These are phyloP conservation scores for Chaetomium fimeti DNA, from an alignment of 495 filamentous ascomycete species.

Conservation along the genomic window DNA sequence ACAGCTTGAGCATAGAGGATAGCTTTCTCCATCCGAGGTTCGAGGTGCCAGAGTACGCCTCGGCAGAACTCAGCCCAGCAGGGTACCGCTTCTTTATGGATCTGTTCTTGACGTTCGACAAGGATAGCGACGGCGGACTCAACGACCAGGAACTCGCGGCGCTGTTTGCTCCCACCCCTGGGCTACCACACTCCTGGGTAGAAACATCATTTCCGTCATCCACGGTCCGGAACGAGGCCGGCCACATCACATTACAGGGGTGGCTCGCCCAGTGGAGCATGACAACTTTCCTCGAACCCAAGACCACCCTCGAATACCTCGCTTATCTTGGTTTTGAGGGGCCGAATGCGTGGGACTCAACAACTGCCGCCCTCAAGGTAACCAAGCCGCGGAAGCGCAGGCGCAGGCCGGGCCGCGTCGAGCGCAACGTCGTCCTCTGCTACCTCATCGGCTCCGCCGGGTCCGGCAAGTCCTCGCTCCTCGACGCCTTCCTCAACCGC, in stretches of 20 bases:
- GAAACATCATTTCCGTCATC: conserved; percentile 87
- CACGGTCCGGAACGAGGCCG: conserved; percentile 91
- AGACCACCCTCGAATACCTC: conserved; percentile 90
- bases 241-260: conserved; percentile 91
- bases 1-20: conserved; percentile 85
- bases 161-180: conserved; percentile 90
- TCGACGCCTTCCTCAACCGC: conserved; percentile 86
- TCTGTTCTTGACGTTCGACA: conserved; percentile 89
- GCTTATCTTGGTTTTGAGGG: conserved; percentile 91
- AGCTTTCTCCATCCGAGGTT: conserved; percentile 90
- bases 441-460: conserved; percentile 84
- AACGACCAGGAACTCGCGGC: conserved; percentile 79
- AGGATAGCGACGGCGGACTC: conserved; percentile 94
- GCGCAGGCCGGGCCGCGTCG: conserved; percentile 75
- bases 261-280: conserved; percentile 99
- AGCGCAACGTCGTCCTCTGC: conserved; percentile 93
- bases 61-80: conserved; percentile 88
- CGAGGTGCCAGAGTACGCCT: conserved; percentile 85
- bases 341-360: conserved; percentile 60
- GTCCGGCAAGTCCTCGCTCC: conserved; percentile 82
- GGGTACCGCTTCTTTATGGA: conserved; percentile 98
- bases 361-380: conserved; percentile 80
- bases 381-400: conserved; percentile 87
- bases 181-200: conserved; percentile 78
- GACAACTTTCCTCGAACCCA: conserved; percentile 95